Evolutionary conservation across 257 asterid genomes (phyloP).

Genomic region (Ophiorrhiza pumila): DNA sequence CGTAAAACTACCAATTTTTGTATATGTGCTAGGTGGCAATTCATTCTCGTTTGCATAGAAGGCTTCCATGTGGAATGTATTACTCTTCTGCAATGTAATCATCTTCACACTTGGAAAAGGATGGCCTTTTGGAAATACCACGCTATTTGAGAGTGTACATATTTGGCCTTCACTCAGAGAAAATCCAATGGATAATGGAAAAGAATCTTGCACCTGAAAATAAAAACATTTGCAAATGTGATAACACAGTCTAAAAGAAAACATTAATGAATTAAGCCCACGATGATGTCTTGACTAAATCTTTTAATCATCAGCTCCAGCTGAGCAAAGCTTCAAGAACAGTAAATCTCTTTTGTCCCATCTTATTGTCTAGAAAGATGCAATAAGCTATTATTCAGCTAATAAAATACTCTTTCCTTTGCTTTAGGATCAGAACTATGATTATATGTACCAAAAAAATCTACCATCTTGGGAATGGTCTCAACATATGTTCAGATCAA

Average conservation of each 20-base stretch:
- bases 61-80: conserved; percentile 60
- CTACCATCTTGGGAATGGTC: background rate
- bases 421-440: background rate
- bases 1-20: conserved; percentile 66
- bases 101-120: conserved; percentile 72
- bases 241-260: background rate
- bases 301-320: background rate
- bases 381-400: background rate
- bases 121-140: conserved; percentile 62
- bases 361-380: background rate
- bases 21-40: conserved; percentile 62
- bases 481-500: background rate
- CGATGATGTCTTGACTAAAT: background rate
- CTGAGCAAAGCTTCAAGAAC: background rate
- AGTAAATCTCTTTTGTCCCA: background rate
- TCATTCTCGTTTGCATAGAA: conserved; percentile 64
- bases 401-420: background rate
- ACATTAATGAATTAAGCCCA: background rate
- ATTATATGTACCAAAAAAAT: background rate
- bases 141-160: conserved; percentile 43
- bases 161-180: conserved; percentile 54
- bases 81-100: conserved; percentile 61
- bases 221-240: conserved; percentile 17
- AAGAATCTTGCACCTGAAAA: conserved; percentile 86
- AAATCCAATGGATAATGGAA: conserved; percentile 87